phyloP scores from a whole-genome alignment of 495 filamentous ascomycete species.

The Neurospora sp. region DNA sequence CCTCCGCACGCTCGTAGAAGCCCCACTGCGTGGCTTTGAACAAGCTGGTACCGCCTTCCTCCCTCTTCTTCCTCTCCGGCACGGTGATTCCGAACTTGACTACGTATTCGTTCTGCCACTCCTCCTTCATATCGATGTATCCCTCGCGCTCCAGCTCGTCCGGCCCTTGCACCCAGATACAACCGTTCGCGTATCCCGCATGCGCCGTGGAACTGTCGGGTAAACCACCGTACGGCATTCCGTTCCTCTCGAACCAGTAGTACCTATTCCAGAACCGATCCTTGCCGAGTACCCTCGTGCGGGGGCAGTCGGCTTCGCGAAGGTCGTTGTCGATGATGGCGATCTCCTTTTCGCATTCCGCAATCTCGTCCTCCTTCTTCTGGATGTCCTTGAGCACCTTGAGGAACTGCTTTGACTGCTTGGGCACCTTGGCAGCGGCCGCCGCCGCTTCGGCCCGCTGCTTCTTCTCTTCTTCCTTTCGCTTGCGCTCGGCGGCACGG shows the following conservation, averaged over 20 bases:
- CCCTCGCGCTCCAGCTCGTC: conserved; percentile 81
- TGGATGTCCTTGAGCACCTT: conserved; percentile 81
- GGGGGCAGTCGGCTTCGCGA: conserved; percentile 83
- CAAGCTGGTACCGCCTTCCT: conserved; percentile 77
- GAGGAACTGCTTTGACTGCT: conserved; percentile 73
- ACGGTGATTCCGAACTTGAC: conserved; percentile 67
- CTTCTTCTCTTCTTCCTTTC: conserved; percentile 74
- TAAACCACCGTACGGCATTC: conserved; percentile 89
- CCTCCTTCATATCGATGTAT: conserved; percentile 58
- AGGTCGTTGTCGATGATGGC: conserved; percentile 79
- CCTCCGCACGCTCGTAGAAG: conserved; percentile 71
- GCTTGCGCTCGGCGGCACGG: conserved; percentile 66
- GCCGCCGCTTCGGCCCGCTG: conserved; percentile 71
- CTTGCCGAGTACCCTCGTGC: conserved; percentile 78
- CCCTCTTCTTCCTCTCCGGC: conserved; percentile 71
- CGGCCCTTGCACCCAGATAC: conserved; percentile 92
- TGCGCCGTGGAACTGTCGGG: conserved; percentile 79
- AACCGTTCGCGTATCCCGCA: conserved; percentile 85
- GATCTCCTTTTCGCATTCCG: conserved; percentile 75
- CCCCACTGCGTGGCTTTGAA: conserved; percentile 77
- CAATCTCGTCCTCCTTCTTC: conserved; percentile 67
- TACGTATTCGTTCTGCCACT: conserved; percentile 53
- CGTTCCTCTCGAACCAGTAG: conserved; percentile 98
- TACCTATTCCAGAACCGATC: conserved; percentile 98
- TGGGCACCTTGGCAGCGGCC: conserved; percentile 74